phyloP scores from a whole-genome alignment of 1,139 yeast species.

The Geotrichum macrosporum region DNA sequence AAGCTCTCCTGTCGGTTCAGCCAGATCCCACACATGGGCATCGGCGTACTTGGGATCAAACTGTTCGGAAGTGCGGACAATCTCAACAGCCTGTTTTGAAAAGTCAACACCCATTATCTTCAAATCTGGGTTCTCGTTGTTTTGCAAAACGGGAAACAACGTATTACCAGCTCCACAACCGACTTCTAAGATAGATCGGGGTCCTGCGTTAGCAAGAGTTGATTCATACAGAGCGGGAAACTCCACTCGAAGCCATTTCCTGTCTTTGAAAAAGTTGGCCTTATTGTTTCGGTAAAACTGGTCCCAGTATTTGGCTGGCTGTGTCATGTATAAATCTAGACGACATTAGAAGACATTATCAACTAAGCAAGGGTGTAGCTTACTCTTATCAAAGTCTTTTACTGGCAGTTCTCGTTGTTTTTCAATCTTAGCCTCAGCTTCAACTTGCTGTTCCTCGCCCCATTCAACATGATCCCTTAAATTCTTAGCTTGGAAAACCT shows the following conservation, averaged over 20 bases:
- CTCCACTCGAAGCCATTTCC: slow-evolving; percentile 94
- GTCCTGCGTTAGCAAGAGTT: slow-evolving; percentile 65
- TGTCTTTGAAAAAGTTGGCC: slow-evolving; percentile 91
- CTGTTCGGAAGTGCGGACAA: slow-evolving; percentile 59
- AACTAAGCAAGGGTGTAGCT: neutral
- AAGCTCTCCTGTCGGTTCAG: slow-evolving; percentile 64
- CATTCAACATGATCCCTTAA: slow-evolving; percentile 85
- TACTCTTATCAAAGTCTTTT: slow-evolving; percentile 68
- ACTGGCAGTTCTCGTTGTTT: slow-evolving; percentile 82
- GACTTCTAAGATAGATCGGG: slow-evolving; percentile 73
- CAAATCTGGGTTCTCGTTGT: slow-evolving; percentile 74
- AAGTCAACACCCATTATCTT: slow-evolving; percentile 84
- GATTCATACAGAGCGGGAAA: slow-evolving; percentile 81
- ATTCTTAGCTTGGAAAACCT: too few relatives aligned
- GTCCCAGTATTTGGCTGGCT: slow-evolving; percentile 96
- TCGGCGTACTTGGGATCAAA: slow-evolving; percentile 64
- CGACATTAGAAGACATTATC: neutral
- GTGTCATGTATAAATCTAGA: slow-evolving; percentile 56
- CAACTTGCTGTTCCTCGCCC: slow-evolving; percentile 82
- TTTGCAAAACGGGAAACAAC: slow-evolving; percentile 77
- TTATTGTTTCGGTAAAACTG: slow-evolving; percentile 83
- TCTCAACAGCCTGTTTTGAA: slow-evolving; percentile 82
- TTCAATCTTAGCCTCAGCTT: slow-evolving; percentile 69
- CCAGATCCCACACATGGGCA: slow-evolving; percentile 95
- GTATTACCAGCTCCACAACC: slow-evolving; percentile 99